Percentiles rank a stretch among this genome's conserved stretches.
phyloP scores from a whole-genome alignment of 805 yeast species.

The Cyberlindnera veronae region DNA sequence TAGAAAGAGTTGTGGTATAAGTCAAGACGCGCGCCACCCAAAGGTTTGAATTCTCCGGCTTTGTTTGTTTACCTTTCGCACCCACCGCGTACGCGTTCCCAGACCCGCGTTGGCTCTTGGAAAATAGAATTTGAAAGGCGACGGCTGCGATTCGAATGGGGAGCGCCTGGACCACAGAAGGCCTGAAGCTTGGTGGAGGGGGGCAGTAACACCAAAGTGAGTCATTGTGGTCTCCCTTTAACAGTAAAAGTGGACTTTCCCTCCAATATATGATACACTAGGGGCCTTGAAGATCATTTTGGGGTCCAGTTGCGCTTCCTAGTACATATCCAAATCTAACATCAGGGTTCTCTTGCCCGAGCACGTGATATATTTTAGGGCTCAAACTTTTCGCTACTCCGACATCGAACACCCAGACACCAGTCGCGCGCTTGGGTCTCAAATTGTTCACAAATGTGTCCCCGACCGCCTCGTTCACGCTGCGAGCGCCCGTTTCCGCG shows the following conservation, averaged over 20 bases:
- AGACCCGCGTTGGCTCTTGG: not conserved
- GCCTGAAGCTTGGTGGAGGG: not conserved
- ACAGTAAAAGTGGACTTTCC: too few relatives aligned
- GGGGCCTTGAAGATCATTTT: too few relatives aligned
- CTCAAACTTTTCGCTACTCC: too few relatives aligned
- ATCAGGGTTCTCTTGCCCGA: not conserved
- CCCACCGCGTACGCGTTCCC: not conserved
- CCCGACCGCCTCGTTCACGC: not conserved
- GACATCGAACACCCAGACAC: not conserved
- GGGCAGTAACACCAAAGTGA: too few relatives aligned
- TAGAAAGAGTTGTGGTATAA: not conserved
- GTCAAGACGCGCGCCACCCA: not conserved
- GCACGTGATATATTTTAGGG: not conserved
- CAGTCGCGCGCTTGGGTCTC: not conserved
- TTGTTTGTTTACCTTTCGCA: constrained; percentile 12
- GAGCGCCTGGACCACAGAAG: not conserved
- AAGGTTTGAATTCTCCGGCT: constrained; percentile 2
- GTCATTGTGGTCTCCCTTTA: too few relatives aligned
- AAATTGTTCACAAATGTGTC: not conserved
- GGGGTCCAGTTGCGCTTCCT: too few relatives aligned
- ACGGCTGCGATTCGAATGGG: not conserved
- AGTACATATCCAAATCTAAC: not conserved
- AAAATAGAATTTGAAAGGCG: not conserved
- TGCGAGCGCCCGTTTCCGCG: constrained; percentile 2
- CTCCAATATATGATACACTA: too few relatives aligned